Evolutionary conservation across 1,139 yeast genomes (phyloP).

Genomic region (Diutina pseudorugosa): DNA sequence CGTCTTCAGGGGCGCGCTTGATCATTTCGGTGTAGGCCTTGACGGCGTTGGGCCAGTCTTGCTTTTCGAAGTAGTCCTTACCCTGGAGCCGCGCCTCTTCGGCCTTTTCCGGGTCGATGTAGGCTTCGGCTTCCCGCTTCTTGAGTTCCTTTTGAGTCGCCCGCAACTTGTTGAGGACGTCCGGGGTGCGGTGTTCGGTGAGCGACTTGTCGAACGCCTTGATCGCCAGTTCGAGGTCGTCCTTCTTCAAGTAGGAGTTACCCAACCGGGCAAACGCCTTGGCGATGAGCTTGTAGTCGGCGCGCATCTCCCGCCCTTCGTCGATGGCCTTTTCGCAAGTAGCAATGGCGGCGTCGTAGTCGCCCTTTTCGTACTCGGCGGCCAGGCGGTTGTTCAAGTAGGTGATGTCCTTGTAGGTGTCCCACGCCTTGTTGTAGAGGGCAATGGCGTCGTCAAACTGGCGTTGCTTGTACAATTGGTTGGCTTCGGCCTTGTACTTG

Average conservation of each 20-base stretch:
- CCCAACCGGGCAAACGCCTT: conserved; percentile 92
- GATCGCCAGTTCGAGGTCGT: conserved; percentile 61
- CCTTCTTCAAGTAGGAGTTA: conserved; percentile 63
- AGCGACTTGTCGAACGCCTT: conserved; percentile 79
- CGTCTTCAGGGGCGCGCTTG: conserved; percentile 92
- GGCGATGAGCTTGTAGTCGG: conserved; percentile 86
- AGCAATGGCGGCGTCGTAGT: conserved; percentile 68
- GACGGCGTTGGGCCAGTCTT: conserved; percentile 96
- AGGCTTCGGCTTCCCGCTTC: conserved; percentile 61
- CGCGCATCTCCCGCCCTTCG: conserved; percentile 78
- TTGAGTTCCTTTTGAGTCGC: conserved; percentile 79
- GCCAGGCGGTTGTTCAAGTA: conserved; percentile 95
- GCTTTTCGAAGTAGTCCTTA: conserved; percentile 76
- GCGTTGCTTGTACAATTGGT: conserved; percentile 72
- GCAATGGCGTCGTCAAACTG: conserved; percentile 90
- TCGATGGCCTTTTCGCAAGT: conserved; percentile 80
- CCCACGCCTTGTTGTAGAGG: conserved; percentile 81
- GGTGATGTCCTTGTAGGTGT: conserved; percentile 70
- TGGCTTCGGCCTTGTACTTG: conserved; percentile 74
- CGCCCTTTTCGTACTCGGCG: conserved; percentile 94
- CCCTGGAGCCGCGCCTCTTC: conserved; percentile 93
- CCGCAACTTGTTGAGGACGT: conserved; percentile 78
- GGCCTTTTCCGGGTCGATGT: conserved; percentile 83
- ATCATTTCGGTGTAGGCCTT: conserved; percentile 91
- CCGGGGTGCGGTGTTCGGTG: conserved; percentile 97